Evolutionary conservation across 2,329 filamentous ascomycete species (phyloP), one percentile per base, ranked within the genome.

Genomic region (Talaromyces marneffei): DNA sequence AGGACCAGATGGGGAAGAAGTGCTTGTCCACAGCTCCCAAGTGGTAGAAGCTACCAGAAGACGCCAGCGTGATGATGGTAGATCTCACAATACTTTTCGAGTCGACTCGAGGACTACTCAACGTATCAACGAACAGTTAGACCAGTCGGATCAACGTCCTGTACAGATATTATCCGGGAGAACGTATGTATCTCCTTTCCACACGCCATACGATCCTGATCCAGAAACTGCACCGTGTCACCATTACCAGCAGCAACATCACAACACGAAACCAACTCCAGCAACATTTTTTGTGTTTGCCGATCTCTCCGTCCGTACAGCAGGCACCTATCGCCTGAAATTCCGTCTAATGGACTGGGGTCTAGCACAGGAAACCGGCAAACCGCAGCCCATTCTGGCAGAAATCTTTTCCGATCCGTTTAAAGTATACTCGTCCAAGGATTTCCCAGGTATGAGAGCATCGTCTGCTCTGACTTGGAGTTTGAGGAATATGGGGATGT

Each of bases 211-310:
- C 61, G 77, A 79, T 53, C 77, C 77, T 18, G 77, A 79, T 55
- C 76, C 77, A 1, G 67, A 68, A 33, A 75, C 74, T 3, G 74
- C 77, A n/a, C 75, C 75, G 37, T 33, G 37, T 37, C 42, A n/a
- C n/a, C 8, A 29, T 20, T 33, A 29, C 12, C 31, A 59, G 6
- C 33, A 50, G 27, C 23, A 5, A 7, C 25, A 52, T 16, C 31
- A 40, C n/a, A 14, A 9, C 5, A 9, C n/a, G 16, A 48, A 23
- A 61, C 14, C 62, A 68, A 16, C 37, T 61, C 77, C 77, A 4
- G 73, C 76, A 20, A 72, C 74, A 1, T 80, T 80, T 64, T 80
- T 80, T 65, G 76, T 80, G 27, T 80, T 80, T 57, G 71, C 77
- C 0, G 78, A 80, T 64, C 71, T 80, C 1, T 80, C 78, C 2